Base-by-base conservation (phyloP, 352 stramenopile species). In the Globisporangium nunn region DNA sequence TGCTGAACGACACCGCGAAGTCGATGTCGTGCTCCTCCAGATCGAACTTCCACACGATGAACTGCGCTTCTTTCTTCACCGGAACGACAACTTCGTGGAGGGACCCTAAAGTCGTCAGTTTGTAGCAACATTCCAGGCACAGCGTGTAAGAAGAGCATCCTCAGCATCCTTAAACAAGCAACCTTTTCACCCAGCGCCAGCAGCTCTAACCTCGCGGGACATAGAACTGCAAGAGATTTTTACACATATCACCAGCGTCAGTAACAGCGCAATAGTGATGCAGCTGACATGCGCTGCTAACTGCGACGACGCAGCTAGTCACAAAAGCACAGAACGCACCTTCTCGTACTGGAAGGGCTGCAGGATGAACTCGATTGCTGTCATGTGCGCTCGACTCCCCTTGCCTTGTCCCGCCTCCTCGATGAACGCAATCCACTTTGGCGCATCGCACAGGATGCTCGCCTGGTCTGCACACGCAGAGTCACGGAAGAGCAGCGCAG, bases 11-110 rank as follows among this genome's bases (percentile, higher is more conserved):
- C 12, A 90, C 77, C 29, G 64, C 82, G 43, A 93, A 90, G 37
- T 91, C 80, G 43, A 93, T 75, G 56, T 93, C 81, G 54, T 85
- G 79, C 62, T 91, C 83, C 50, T 91, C 81, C 4, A 90, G 50
- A 50, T 91, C 83, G 54, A 93, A 93, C 50, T 86, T 86, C 83
- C 83, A 93, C 29, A 91, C 78, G 50, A 93, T 64, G 57, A 84
- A 88, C 39, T 88, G 82, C 10, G 67, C 62, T 0, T 66, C 64
- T 35, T 72, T 68, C 40, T 66, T 67, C 4, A 67, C 61, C 10
- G 68, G 70, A 31, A 91, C 63, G n/a, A 77, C 56, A 12, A 88
- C 62, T 46, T 91, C 76, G 55, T 89, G 75, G 6, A 58, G 60
- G 5, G 82, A 86, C 1, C 78, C 78, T 67, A 44, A 2, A n/a